Conservation (phyloP, 129 eudicot genomes). For the Flaveria trinervia region DNA sequence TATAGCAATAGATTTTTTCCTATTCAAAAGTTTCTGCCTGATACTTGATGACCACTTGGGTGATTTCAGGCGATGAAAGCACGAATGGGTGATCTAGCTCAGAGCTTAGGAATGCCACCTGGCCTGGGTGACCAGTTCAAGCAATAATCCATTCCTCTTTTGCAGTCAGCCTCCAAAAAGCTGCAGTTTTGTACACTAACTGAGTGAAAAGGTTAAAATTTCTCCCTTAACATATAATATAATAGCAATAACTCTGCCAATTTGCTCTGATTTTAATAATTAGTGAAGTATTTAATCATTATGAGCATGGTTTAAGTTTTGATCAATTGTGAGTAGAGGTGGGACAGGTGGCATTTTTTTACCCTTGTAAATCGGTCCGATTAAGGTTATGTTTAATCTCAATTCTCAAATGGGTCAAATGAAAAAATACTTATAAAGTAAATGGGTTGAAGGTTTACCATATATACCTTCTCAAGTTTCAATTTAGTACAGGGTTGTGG, state of each 20-base stretch:
- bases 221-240: constrained; percentile 6
- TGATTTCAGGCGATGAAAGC: constrained; percentile 80
- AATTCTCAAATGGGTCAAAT: not conserved
- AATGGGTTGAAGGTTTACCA: not conserved
- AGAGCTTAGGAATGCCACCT: constrained; percentile 92
- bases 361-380: not conserved
- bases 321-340: not conserved
- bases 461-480: not conserved
- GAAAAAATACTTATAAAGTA: not conserved
- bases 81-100: constrained; percentile 91
- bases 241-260: not conserved
- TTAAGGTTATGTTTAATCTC: not conserved
- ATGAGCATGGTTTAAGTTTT: not conserved
- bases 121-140: constrained; percentile 76
- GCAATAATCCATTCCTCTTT: constrained; percentile 38
- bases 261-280: not conserved
- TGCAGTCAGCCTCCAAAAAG: constrained; percentile 20
- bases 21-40: not conserved
- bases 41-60: not conserved
- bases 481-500: too few relatives aligned
- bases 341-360: not conserved
- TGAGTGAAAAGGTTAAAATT: constrained; percentile 21
- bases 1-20: not conserved
- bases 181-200: constrained; percentile 49
- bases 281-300: not conserved